Evolutionary conservation across 352 stramenopile genomes (phyloP).

Genomic region (Pythium phragmitis): DNA sequence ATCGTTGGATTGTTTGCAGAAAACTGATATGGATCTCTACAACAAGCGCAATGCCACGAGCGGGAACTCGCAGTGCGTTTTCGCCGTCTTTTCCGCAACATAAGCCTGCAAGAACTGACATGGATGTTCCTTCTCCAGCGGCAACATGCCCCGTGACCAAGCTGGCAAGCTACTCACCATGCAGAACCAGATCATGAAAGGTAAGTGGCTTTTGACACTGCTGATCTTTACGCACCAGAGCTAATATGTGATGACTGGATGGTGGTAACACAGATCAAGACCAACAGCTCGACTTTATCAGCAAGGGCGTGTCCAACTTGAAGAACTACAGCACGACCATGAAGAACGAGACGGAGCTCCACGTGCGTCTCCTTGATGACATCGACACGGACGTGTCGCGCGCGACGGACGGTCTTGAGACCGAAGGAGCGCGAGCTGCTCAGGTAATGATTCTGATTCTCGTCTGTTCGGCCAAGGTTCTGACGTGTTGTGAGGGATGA

Average conservation of each 20-base stretch:
- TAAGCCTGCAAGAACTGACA: background rate
- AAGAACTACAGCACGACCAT: conserved; percentile 84
- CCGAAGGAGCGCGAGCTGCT: conserved; percentile 75
- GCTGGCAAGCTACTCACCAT: conserved; percentile 66
- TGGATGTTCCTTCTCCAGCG: conserved; percentile 3
- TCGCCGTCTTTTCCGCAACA: background rate
- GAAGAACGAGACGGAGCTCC: conserved; percentile 89
- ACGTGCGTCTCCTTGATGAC: conserved; percentile 86
- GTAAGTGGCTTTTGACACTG: conserved; percentile 13
- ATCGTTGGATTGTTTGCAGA: conserved; percentile 26
- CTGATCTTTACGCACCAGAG: background rate
- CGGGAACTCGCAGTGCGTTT: conserved; percentile 28
- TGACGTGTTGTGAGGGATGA: background rate
- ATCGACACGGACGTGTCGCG: conserved; percentile 87
- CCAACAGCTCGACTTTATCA: conserved; percentile 81
- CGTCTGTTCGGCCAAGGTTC: background rate
- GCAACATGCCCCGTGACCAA: conserved; percentile 36
- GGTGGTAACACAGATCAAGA: conserved; percentile 61
- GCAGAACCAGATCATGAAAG: conserved; percentile 91
- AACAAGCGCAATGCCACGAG: conserved; percentile 48
- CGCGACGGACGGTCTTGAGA: conserved; percentile 82
- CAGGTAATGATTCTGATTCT: conserved; percentile 22
- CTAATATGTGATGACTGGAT: background rate
- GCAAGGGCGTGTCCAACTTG: conserved; percentile 78
- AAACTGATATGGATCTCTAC: conserved; percentile 74